A percentile compares a stretch with the other conserved stretches of the same genome.
phyloP scores from a whole-genome alignment of 805 yeast genomes.

The Millerozyma miso region DNA sequence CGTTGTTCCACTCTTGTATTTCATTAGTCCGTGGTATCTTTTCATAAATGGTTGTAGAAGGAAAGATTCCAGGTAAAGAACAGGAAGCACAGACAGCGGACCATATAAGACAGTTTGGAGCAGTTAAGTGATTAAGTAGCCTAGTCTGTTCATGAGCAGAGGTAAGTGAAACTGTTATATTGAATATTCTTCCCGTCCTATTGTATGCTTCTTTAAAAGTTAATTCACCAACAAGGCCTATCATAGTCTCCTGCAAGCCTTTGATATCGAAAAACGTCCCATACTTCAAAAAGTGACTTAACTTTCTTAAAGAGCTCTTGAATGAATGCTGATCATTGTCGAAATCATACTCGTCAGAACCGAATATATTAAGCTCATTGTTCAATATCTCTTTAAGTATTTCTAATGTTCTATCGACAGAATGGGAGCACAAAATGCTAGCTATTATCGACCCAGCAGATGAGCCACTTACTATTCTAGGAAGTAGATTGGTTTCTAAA shows the following conservation, averaged over 20 bases:
- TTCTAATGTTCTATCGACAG: constrained; percentile 61
- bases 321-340: constrained; percentile 34
- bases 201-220: constrained; percentile 94
- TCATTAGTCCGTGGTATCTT: constrained; percentile 71
- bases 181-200: constrained; percentile 87
- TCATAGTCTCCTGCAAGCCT: constrained; percentile 70
- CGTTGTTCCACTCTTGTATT: constrained; percentile 77
- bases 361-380: constrained; percentile 48
- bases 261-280: constrained; percentile 87
- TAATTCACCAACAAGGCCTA: constrained; percentile 75
- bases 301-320: constrained; percentile 41
- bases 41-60: constrained; percentile 80
- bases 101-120: constrained; percentile 80
- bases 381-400: constrained; percentile 61
- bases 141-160: constrained; percentile 89
- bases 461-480: constrained; percentile 87
- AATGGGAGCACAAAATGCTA: constrained; percentile 76
- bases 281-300: constrained; percentile 61
- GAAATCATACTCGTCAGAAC: constrained; percentile 49
- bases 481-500: constrained; percentile 68
- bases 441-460: constrained; percentile 97
- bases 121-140: constrained; percentile 70
- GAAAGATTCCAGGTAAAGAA: constrained; percentile 87
- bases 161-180: constrained; percentile 91
- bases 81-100: constrained; percentile 93